A percentile compares a stretch with the other conserved stretches of the same genome.
phyloP scores from a whole-genome alignment of 305 asterid genomes.

The Fraxinus albicans region DNA sequence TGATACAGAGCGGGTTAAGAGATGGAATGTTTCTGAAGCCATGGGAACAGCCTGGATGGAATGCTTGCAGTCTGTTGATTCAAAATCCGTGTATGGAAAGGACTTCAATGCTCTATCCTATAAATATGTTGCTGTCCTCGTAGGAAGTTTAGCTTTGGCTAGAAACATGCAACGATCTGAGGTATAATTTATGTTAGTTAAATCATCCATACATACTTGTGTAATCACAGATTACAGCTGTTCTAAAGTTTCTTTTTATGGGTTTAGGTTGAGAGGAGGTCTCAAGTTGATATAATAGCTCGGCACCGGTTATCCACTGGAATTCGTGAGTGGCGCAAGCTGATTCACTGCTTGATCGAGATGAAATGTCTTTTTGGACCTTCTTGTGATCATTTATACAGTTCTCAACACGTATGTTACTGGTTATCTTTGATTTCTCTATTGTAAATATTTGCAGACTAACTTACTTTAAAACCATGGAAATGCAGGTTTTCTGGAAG shows the following conservation, averaged over 20 bases:
- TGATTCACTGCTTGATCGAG: slow-evolving; percentile 85
- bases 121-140: slow-evolving; percentile 91
- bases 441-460: slow-evolving; percentile 22
- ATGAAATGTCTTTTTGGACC: slow-evolving; percentile 91
- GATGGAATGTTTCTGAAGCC: slow-evolving; percentile 98
- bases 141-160: slow-evolving; percentile 97
- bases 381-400: slow-evolving; percentile 61
- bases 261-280: slow-evolving; percentile 89
- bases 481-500: slow-evolving; percentile 85
- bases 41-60: slow-evolving; percentile 99
- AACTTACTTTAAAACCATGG: slow-evolving; percentile 23
- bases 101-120: slow-evolving; percentile 91
- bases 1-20: slow-evolving; percentile 82
- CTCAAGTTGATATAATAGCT: slow-evolving; percentile 73
- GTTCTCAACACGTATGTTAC: slow-evolving; percentile 64
- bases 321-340: slow-evolving; percentile 96
- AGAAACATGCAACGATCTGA: slow-evolving; percentile 98
- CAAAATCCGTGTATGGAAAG: slow-evolving; percentile 93
- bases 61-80: slow-evolving; percentile 89
- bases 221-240: slow-evolving; percentile 11
- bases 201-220: slow-evolving; percentile 16
- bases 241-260: slow-evolving; percentile 25
- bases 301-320: slow-evolving; percentile 77
- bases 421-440: slow-evolving; percentile 24
- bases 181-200: slow-evolving; percentile 48